phyloP scores from a whole-genome alignment of 176 grass and related monocot species.

The Carex myosuroides region DNA sequence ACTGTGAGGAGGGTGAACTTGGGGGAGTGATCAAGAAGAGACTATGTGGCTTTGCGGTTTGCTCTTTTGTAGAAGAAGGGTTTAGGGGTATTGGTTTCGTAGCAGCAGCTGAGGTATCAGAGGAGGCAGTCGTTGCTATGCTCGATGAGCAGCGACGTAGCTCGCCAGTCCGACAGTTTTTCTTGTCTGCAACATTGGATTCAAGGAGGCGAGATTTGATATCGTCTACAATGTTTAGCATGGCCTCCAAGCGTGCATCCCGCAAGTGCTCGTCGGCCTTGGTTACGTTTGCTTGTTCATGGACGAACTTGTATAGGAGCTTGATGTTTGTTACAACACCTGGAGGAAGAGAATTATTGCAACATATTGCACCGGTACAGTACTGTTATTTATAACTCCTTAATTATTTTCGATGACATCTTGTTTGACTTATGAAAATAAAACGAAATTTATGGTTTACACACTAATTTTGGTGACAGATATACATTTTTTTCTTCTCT shows the following conservation, averaged over 20 bases:
- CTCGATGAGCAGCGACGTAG: constrained; percentile 15
- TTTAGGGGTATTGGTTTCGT: neutral
- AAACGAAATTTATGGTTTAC: neutral
- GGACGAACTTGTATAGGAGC: constrained; percentile 14
- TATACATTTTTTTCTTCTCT: neutral
- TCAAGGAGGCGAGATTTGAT: constrained; percentile 24
- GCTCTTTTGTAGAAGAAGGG: neutral
- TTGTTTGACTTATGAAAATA: neutral
- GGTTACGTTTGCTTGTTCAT: constrained; percentile 17
- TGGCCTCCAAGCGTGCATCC: constrained; percentile 14
- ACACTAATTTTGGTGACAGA: neutral
- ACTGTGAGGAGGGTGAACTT: neutral
- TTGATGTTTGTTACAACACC: constrained; percentile 20
- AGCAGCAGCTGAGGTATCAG: neutral
- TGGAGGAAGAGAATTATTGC: constrained; percentile 2
- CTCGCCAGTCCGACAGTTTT: neutral
- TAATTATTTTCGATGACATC: neutral
- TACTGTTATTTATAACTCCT: neutral
- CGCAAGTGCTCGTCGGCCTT: constrained; percentile 13
- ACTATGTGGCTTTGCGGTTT: neutral
- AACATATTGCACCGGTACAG: neutral
- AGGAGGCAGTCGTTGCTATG: neutral
- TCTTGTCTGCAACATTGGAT: neutral
- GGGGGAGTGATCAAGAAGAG: constrained; percentile 11
- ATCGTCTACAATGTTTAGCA: constrained; percentile 15